These are phyloP conservation scores for Lecanosticta acicola DNA, from an alignment of 2,329 filamentous ascomycete species.

Conservation along the genomic window DNA sequence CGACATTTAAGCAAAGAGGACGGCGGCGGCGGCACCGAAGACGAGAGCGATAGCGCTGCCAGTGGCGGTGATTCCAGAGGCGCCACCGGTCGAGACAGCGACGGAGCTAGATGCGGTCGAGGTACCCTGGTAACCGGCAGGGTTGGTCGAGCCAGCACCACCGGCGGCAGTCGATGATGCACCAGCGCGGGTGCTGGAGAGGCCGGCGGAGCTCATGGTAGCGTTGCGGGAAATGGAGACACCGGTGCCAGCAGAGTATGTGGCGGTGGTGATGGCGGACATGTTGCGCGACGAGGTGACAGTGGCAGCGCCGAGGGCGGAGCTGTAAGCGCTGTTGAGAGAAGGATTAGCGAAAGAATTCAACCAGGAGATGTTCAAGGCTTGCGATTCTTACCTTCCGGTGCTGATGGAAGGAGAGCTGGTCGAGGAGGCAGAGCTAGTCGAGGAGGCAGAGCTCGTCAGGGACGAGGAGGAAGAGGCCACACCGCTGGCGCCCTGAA, in stretches of 20 bases:
- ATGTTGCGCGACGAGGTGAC: conserved; percentile 10
- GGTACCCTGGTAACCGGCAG: conserved; percentile 15
- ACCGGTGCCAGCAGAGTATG: conserved; percentile 24
- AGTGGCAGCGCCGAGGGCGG: conserved; percentile 4
- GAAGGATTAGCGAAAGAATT: no score
- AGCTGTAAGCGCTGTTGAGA: conserved; percentile 6
- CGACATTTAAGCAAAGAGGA: conserved; percentile 26
- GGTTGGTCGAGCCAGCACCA: conserved; percentile 2
- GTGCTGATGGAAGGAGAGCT: background rate
- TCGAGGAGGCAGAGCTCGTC: conserved; percentile 27
- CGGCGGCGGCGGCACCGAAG: conserved; percentile 38
- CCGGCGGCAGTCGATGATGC: conserved; percentile 6
- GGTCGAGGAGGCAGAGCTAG: conserved; percentile 11
- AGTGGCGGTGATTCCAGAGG: conserved; percentile 13
- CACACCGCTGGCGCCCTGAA: conserved; percentile 4
- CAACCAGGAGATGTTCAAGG: no score
- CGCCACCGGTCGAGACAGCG: conserved; percentile 13
- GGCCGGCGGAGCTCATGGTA: conserved; percentile 24
- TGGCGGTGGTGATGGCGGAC: conserved; percentile 14
- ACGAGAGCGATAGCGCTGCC: conserved; percentile 39
- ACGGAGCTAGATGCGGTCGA: conserved; percentile 8
- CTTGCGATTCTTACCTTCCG: no score
- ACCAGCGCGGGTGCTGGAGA: conserved; percentile 12
- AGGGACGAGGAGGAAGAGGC: conserved; percentile 26
- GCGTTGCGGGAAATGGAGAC: conserved; percentile 26